Evolutionary conservation across 2,329 filamentous ascomycete genomes (phyloP).

Genomic region (Xylaria hypoxylon): DNA sequence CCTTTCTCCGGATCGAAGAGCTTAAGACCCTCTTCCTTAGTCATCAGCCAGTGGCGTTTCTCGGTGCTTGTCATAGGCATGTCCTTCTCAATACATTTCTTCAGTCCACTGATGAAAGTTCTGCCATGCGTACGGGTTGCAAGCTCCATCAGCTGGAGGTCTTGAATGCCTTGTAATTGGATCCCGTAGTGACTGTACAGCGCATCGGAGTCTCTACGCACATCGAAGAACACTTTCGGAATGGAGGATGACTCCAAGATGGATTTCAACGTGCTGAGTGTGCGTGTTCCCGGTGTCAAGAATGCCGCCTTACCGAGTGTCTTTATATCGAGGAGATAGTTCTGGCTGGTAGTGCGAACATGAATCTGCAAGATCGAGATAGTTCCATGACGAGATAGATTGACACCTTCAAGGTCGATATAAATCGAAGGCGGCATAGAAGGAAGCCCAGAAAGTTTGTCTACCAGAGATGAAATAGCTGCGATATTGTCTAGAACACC

Average conservation of each 20-base stretch:
- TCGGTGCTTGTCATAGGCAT: slow-evolving; percentile 12
- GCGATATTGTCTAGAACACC: slow-evolving; percentile 30
- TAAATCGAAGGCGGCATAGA: slow-evolving; percentile 54
- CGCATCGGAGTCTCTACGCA: slow-evolving; percentile 69
- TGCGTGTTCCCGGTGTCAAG: slow-evolving; percentile 25
- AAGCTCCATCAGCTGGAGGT: slow-evolving; percentile 69
- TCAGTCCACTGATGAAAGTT: slow-evolving; percentile 43
- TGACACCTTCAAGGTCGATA: slow-evolving; percentile 62
- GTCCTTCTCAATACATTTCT: slow-evolving; percentile 51
- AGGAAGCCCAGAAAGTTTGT: slow-evolving; percentile 44
- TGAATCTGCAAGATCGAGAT: slow-evolving; percentile 60
- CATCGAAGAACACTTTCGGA: slow-evolving; percentile 68
- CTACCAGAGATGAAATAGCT: slow-evolving; percentile 37
- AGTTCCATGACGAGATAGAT: slow-evolving; percentile 56
- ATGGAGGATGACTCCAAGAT: slow-evolving; percentile 59
- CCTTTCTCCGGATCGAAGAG: slow-evolving; percentile 58
- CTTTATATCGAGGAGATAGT: slow-evolving; percentile 60
- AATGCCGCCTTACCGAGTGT: slow-evolving; percentile 55
- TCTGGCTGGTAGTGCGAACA: slow-evolving; percentile 46
- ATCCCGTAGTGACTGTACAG: slow-evolving; percentile 61
- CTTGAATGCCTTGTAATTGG: slow-evolving; percentile 57
- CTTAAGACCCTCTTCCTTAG: slow-evolving; percentile 53
- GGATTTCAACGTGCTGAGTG: slow-evolving; percentile 48
- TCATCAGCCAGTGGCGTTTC: slow-evolving; percentile 45
- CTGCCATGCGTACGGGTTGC: slow-evolving; percentile 46